Conservation (phyloP, 371 early-diverging fungal species). For the Blastocladiella emersonii region DNA sequence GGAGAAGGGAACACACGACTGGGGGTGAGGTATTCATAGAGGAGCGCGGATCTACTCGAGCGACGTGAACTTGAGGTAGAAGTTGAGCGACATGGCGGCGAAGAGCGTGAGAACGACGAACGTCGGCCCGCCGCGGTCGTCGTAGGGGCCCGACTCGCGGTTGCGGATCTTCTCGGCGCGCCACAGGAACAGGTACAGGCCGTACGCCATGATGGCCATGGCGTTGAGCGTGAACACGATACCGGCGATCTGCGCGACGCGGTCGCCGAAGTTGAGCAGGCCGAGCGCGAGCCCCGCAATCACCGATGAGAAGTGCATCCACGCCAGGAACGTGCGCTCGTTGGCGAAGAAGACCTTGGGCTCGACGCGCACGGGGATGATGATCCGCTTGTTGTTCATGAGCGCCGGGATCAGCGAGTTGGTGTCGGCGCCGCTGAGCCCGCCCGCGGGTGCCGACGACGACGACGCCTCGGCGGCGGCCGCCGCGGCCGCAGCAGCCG, state of each 20-base stretch:
- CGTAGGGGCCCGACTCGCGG: slow-evolving; percentile 61
- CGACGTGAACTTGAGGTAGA: slow-evolving; percentile 17
- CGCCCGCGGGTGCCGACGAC: neutral
- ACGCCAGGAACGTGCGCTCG: slow-evolving; percentile 95
- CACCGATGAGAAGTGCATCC: slow-evolving; percentile 63
- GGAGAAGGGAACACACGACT: no score
- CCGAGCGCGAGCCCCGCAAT: slow-evolving; percentile 65
- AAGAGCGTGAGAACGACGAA: slow-evolving; percentile 73
- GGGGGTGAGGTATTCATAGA: no score
- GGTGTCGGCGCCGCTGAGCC: neutral
- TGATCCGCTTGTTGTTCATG: slow-evolving; percentile 23
- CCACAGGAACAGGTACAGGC: slow-evolving; percentile 84
- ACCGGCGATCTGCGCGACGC: slow-evolving; percentile 54
- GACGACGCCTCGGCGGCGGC: slow-evolving; percentile 9
- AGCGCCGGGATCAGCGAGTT: slow-evolving; percentile 17
- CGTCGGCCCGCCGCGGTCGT: slow-evolving; percentile 57
- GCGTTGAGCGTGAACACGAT: slow-evolving; percentile 65
- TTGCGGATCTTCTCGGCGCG: slow-evolving; percentile 64
- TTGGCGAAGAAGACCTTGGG: slow-evolving; percentile 99
- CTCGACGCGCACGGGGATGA: slow-evolving; percentile 81
- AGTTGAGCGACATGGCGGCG: slow-evolving; percentile 69
- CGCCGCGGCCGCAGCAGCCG: neutral
- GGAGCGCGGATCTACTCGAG: no score
- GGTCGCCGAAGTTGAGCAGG: slow-evolving; percentile 74
- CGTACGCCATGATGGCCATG: slow-evolving; percentile 72